Conservation (phyloP, 2,329 filamentous ascomycete species). For the Aspergillus nomiae region DNA sequence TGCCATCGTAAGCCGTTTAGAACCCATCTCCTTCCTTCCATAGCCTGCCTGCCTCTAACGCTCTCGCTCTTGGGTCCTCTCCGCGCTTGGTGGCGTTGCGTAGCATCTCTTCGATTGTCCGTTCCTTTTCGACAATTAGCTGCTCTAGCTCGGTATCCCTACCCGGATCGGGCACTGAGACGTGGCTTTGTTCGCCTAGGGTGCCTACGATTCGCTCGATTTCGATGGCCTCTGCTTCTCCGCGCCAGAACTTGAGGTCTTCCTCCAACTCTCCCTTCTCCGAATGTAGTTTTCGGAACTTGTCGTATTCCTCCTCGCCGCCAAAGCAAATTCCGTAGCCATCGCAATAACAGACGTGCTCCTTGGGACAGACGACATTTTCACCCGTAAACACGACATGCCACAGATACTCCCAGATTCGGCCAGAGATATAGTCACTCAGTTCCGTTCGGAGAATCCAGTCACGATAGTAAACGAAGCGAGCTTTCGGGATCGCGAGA, state of each 20-base stretch:
- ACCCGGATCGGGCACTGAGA: conserved; percentile 43
- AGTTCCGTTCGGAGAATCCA: conserved; percentile 63
- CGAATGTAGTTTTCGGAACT: conserved; percentile 51
- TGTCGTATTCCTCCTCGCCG: conserved; percentile 49
- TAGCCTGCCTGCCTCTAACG: conserved; percentile 53
- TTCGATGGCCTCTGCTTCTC: conserved; percentile 39
- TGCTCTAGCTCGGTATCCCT: conserved; percentile 46
- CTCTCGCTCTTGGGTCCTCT: conserved; percentile 53
- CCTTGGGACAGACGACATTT: conserved; percentile 46
- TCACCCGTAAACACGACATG: conserved; percentile 62
- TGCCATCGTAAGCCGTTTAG: conserved; percentile 31
- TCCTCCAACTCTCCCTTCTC: conserved; percentile 42
- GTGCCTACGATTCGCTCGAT: conserved; percentile 26
- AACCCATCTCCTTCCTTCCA: conserved; percentile 61
- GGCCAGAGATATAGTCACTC: conserved; percentile 58
- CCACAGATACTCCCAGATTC: conserved; percentile 67
- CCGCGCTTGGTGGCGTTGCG: conserved; percentile 53
- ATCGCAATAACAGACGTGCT: conserved; percentile 64
- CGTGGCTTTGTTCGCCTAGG: conserved; percentile 26
- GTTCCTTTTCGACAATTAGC: conserved; percentile 48
- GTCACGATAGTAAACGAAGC: conserved; percentile 60
- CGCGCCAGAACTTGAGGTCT: conserved; percentile 41
- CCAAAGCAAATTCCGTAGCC: conserved; percentile 65
- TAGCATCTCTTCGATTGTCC: conserved; percentile 45
- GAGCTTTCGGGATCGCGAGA: conserved; percentile 52